These are phyloP conservation scores for Raddia guianensis DNA, from an alignment of 176 grass and related monocot species.

Conservation along the genomic window DNA sequence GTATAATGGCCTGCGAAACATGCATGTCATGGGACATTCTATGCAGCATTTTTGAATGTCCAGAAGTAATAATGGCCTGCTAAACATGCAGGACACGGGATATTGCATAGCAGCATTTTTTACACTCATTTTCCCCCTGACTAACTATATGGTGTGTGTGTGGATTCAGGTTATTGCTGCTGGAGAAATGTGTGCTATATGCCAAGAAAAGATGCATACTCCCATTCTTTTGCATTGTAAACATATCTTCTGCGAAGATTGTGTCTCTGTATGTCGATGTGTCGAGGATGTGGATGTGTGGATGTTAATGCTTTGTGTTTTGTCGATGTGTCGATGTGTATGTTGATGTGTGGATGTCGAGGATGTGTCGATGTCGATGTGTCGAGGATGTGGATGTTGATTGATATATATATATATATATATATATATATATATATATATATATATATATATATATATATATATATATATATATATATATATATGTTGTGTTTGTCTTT, in stretches of 20 bases:
- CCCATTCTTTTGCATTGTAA: conserved; percentile 86
- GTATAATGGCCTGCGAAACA: conserved; percentile 11
- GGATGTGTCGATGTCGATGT: too few relatives aligned
- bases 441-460: too few relatives aligned
- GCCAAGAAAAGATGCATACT: conserved; percentile 89
- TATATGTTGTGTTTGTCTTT: too few relatives aligned
- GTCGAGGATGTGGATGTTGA: too few relatives aligned
- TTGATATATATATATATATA: too few relatives aligned
- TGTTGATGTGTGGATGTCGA: too few relatives aligned
- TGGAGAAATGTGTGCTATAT: conserved; percentile 91
- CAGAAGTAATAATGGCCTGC: background rate
- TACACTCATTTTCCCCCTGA: conserved; percentile 13
- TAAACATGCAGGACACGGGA: background rate
- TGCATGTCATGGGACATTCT: background rate
- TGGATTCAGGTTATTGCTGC: conserved; percentile 57
- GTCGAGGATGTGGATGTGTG: too few relatives aligned
- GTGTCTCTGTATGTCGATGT: too few relatives aligned
- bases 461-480: too few relatives aligned
- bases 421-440: too few relatives aligned
- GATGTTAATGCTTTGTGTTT: too few relatives aligned
- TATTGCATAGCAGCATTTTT: conserved; percentile 14
- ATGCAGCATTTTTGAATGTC: background rate
- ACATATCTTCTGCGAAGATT: conserved; percentile 90
- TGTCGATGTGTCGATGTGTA: too few relatives aligned
- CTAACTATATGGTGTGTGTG: background rate